Evolutionary conservation across 306 rosid genomes (phyloP), one percentile per base, ranked within the genome.

Genomic region (Prunus kanzakura): DNA sequence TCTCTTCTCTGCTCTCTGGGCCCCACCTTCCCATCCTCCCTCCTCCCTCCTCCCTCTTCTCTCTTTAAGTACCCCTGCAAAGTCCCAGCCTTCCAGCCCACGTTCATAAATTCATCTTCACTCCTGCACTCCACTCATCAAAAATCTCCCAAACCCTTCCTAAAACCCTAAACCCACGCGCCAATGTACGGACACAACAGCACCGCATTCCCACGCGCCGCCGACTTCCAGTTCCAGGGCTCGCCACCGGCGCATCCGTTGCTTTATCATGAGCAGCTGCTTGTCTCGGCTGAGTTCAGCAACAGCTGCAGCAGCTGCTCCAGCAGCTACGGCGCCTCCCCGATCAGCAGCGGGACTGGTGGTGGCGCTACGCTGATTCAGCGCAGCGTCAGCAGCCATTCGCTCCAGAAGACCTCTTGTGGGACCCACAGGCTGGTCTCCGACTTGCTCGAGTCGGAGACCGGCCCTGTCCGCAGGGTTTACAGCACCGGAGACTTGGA

Each of bases 401-500:
- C 93, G n/a, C 89, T 90, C 41, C 81, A 70, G 27, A 82, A 75
- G 64, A 77, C 73, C 6, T 3, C 54, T 75, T 85, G 55, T 3
- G 60, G 86, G 67, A 63, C 80, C 71, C 91, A 73, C 80, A 88
- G 83, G n/a, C 80, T 86, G 6, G 30, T 85, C 29, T 78, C 88
- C 1, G 51, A 82, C 71, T 46, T 87, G 8, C 64, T 85, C 2
- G 81, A 85, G 68, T 63, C 86, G 14, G 71, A 86, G 4, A 47
- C 82, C 15, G 38, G 80, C 70, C 91, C 88, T 0, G 85, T 94
- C 0, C 71, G 95, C 64, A 86, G 89, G 85, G 96, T 81, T 66
- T 86, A 74, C 81, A 92, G 96, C 41, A 64, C 96, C 13, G 95
- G 87, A 6, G 93, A 90, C 69, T 72, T 91, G 50, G 93, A 89